Percentiles rank a stretch among this genome's conserved stretches.
Conservation (phyloP, 495 filamentous ascomycete genomes). For the Tuber magnatum region DNA sequence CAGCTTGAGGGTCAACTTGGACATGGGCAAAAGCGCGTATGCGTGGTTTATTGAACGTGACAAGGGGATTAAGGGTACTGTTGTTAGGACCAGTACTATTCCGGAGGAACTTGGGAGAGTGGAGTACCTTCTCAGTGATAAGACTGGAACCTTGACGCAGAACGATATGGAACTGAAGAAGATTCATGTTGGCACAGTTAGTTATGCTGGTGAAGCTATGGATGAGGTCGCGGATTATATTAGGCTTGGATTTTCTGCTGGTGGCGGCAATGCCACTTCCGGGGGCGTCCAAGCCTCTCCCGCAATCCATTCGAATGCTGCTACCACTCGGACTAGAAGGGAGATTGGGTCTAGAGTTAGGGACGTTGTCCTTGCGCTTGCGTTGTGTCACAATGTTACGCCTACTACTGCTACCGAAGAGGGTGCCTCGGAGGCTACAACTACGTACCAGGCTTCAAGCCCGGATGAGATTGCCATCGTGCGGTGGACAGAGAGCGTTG, state of each 20-base stretch:
- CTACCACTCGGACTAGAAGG: conserved; percentile 70
- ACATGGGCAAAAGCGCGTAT: conserved; percentile 95
- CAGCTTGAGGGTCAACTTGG: conserved; percentile 88
- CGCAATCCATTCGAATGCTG: conserved; percentile 44
- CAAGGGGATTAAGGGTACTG: conserved; percentile 76
- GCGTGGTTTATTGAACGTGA: conserved; percentile 92
- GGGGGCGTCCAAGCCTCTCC: conserved; percentile 3
- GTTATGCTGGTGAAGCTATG: conserved; percentile 97
- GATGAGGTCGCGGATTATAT: conserved; percentile 87
- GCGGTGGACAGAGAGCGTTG: conserved; percentile 87
- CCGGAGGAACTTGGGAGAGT: conserved; percentile 93
- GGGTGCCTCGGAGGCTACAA: conserved; percentile 57
- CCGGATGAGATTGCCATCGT: conserved; percentile 99
- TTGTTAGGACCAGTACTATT: conserved; percentile 94
- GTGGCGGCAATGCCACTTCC: conserved; percentile 44
- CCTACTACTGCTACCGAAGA: conserved; percentile 78
- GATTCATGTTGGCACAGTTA: conserved; percentile 95
- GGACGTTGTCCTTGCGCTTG: conserved; percentile 83
- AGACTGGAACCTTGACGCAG: conserved; percentile 93
- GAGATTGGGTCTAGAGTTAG: conserved; percentile 90
- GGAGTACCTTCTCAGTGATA: conserved; percentile 94
- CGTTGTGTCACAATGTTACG: conserved; percentile 95
- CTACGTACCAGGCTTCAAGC: conserved; percentile 89
- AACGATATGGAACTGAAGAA: conserved; percentile 99
- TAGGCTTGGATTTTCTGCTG: conserved; percentile 62